Evolutionary conservation across 2,329 filamentous ascomycete genomes (phyloP).

Genomic region (Stagonosporopsis cucurbitacearum): DNA sequence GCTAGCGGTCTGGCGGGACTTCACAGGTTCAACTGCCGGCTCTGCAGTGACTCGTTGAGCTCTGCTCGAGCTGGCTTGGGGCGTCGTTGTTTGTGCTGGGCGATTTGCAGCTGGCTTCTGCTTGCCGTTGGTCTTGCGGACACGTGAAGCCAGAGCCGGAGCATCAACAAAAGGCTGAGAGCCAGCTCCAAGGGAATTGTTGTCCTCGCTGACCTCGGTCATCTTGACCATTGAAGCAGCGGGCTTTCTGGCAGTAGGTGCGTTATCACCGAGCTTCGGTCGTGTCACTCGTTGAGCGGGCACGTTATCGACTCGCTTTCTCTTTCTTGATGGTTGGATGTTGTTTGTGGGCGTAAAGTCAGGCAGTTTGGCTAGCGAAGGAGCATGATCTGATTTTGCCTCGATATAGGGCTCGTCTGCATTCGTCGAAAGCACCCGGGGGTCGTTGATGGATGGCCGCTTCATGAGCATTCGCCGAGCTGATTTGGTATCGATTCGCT

Average conservation of each 20-base stretch:
- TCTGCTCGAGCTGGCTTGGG: neutral
- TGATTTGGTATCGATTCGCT: conserved; percentile 17
- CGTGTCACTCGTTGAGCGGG: conserved; percentile 12
- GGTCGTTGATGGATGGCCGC: conserved; percentile 27
- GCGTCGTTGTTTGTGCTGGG: neutral
- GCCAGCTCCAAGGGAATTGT: neutral
- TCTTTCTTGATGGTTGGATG: neutral
- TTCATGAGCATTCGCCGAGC: conserved; percentile 29
- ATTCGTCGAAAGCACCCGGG: conserved; percentile 15
- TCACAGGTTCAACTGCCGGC: neutral
- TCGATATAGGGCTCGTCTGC: neutral
- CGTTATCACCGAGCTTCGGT: neutral
- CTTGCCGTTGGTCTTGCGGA: neutral
- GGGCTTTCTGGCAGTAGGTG: neutral
- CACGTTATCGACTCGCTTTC: neutral
- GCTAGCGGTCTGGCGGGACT: neutral
- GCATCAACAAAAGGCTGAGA: neutral
- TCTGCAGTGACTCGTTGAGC: neutral
- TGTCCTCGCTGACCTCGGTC: neutral
- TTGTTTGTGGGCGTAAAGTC: neutral
- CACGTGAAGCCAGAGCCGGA: neutral
- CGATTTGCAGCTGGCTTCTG: neutral
- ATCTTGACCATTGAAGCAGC: neutral
- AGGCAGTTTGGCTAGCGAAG: neutral
- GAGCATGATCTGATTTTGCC: neutral